These are phyloP conservation scores for Cladosporium sp. DNA, from an alignment of 2,329 filamentous ascomycete species.

Conservation along the genomic window DNA sequence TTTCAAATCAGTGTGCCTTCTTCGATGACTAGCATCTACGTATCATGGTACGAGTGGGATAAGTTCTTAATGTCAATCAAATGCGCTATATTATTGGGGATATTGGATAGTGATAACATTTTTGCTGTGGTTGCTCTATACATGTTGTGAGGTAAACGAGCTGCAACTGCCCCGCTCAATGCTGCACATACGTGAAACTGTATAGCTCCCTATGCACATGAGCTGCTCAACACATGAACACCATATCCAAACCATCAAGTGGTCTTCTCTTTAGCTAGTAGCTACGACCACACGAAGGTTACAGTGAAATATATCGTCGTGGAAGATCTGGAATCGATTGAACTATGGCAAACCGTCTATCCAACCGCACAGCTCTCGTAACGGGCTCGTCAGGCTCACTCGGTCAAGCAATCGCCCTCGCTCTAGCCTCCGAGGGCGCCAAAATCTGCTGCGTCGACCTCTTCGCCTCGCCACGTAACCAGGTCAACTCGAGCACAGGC, in stretches of 20 bases:
- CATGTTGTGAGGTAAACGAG: neutral
- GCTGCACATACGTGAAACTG: neutral
- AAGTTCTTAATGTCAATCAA: neutral
- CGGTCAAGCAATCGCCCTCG: conserved; percentile 34
- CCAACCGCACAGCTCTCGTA: conserved; percentile 24
- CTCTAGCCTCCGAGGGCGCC: conserved; percentile 34
- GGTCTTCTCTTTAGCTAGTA: neutral
- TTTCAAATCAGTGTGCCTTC: neutral
- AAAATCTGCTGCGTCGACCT: conserved; percentile 35
- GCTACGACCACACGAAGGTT: neutral
- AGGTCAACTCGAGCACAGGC: conserved; percentile 32
- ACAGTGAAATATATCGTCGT: neutral
- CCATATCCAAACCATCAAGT: neutral
- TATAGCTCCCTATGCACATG: neutral
- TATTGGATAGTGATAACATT: neutral
- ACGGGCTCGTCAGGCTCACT: conserved; percentile 35
- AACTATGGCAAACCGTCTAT: neutral
- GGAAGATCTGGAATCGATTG: neutral
- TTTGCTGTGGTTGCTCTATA: neutral
- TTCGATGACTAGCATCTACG: neutral
- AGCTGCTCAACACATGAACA: neutral
- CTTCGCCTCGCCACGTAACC: conserved; percentile 33
- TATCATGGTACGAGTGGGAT: neutral
- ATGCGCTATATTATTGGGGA: neutral
- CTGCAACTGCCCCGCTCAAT: neutral